These are phyloP conservation scores for Xerocomus nothofagi DNA, from an alignment of 1,284 basidiomycete species.

Conservation along the genomic window DNA sequence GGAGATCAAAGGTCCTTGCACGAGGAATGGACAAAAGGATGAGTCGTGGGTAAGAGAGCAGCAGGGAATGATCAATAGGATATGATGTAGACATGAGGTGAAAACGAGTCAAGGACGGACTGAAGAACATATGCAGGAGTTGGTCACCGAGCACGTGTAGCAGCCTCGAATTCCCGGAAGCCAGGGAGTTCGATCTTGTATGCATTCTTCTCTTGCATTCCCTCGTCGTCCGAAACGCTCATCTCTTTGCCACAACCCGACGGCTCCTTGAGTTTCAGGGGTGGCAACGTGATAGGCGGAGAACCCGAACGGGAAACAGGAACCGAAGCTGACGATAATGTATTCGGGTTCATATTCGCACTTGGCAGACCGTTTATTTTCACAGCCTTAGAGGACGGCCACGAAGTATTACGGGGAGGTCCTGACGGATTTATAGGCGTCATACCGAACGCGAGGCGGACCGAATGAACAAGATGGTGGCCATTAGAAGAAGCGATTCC, in stretches of 20 bases:
- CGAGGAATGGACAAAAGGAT: constrained; percentile 3
- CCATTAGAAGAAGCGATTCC: constrained; percentile 34
- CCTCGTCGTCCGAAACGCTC: constrained; percentile 27
- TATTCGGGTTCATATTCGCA: constrained; percentile 2
- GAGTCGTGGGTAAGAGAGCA: constrained; percentile 6
- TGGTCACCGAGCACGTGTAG: constrained; percentile 28
- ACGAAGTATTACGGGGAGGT: constrained; percentile 40
- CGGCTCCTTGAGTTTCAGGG: constrained; percentile 46
- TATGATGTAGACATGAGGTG: constrained; percentile 15
- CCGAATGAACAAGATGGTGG: constrained; percentile 74
- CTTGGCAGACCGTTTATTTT: constrained; percentile 19
- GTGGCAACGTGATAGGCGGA: constrained; percentile 70
- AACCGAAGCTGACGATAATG: constrained; percentile 36
- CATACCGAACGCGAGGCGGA: constrained; percentile 86
- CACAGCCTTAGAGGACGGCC: constrained; percentile 33
- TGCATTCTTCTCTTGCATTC: constrained; percentile 11
- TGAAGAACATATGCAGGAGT: background rate
- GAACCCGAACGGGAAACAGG: constrained; percentile 59
- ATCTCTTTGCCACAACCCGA: constrained; percentile 17
- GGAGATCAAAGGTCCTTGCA: constrained; percentile 11
- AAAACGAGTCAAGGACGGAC: background rate
- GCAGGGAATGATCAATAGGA: constrained; percentile 19
- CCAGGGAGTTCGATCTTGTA: constrained; percentile 35
- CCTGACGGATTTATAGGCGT: constrained; percentile 68
- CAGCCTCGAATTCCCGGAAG: constrained; percentile 39